A percentile compares a stretch with the other conserved stretches of the same genome.
Conservation (phyloP, 192 early-diverging fungal species). For the Coemansia biformis region DNA sequence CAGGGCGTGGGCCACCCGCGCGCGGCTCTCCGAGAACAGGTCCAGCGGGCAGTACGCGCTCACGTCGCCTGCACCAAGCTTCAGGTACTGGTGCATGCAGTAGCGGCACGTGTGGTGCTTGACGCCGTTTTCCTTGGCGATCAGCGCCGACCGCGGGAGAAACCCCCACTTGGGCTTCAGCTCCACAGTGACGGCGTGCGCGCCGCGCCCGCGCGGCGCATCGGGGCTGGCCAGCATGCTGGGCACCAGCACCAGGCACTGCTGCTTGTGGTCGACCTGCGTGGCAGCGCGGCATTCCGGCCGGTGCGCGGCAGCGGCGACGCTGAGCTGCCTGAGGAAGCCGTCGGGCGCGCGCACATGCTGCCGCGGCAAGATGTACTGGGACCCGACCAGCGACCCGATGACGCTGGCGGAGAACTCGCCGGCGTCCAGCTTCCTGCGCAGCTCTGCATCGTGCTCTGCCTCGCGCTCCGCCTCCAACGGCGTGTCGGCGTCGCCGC, state of each 20-base stretch:
- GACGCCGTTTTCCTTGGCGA: slow-evolving; percentile 29
- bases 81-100: slow-evolving; percentile 69
- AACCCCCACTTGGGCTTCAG: slow-evolving; percentile 77
- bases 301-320: slow-evolving; percentile 22
- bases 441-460: slow-evolving; percentile 1
- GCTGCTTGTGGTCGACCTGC: slow-evolving; percentile 47
- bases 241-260: slow-evolving; percentile 39
- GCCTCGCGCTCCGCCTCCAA: slow-evolving; percentile 1
- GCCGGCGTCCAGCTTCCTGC: background rate
- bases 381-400: slow-evolving; percentile 42
- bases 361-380: slow-evolving; percentile 46
- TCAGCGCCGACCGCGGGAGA: slow-evolving; percentile 47
- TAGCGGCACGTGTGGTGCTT: slow-evolving; percentile 63
- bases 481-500: slow-evolving; percentile 16
- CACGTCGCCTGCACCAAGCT: slow-evolving; percentile 28
- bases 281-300: slow-evolving; percentile 44
- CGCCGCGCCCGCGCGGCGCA: background rate
- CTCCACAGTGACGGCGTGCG: slow-evolving; percentile 45
- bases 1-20: slow-evolving; percentile 37
- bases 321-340: slow-evolving; percentile 45
- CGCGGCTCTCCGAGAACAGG: slow-evolving; percentile 47
- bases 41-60: slow-evolving; percentile 68
- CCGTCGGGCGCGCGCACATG: slow-evolving; percentile 3
- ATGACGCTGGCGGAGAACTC: slow-evolving; percentile 43
- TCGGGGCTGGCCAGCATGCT: slow-evolving; percentile 41